Conservation (phyloP, 805 yeast genomes). For the Candida saitoana region DNA sequence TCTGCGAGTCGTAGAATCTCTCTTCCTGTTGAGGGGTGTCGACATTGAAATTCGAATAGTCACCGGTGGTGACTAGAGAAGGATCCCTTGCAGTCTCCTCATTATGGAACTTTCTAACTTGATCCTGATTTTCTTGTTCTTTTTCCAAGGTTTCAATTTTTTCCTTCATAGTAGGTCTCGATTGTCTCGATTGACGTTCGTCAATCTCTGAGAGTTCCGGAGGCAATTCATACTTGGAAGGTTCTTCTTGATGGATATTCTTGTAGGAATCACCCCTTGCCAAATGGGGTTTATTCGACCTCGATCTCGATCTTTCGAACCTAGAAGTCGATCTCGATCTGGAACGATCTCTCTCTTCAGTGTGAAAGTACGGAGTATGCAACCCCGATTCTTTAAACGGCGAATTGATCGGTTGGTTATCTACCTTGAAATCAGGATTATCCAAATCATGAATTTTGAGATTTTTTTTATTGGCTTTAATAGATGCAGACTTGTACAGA, state of each 20-base stretch:
- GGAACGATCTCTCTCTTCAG: conserved; percentile 31
- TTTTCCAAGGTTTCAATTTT: conserved; percentile 41
- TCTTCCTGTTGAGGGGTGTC: conserved; percentile 24
- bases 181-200: conserved; percentile 37
- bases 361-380: conserved; percentile 33
- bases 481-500: background rate
- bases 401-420: conserved; percentile 1
- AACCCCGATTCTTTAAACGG: conserved; percentile 16
- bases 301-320: conserved; percentile 10
- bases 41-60: conserved; percentile 42
- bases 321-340: conserved; percentile 23
- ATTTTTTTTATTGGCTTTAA: conserved; percentile 1
- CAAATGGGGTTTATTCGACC: conserved; percentile 48
- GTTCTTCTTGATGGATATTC: conserved; percentile 47
- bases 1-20: conserved; percentile 9
- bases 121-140: background rate
- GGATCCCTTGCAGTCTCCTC: conserved; percentile 24
- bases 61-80: conserved; percentile 43
- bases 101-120: conserved; percentile 11
- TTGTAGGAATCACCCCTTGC: conserved; percentile 79
- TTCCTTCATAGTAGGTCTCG: conserved; percentile 43
- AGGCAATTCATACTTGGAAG: conserved; percentile 40
- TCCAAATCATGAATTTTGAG: conserved; percentile 1
- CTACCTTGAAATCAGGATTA: conserved; percentile 1
- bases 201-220: conserved; percentile 33